Conservation (phyloP, 2,329 filamentous ascomycete genomes). For the Cladophialophora carrionii region DNA sequence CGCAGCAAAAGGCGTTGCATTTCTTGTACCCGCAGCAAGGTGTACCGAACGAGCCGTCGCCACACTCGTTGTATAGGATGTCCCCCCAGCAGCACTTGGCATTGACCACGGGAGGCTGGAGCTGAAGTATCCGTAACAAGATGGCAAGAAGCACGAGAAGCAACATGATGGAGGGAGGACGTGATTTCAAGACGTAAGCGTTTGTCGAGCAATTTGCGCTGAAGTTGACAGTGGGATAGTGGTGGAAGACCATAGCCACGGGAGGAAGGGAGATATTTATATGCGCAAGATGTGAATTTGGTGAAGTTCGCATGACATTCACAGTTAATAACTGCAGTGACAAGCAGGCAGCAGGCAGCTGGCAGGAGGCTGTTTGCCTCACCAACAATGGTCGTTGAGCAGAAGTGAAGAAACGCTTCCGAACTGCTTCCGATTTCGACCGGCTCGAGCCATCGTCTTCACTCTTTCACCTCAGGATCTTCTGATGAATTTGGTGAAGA, state of each 20-base stretch:
- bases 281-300: neutral
- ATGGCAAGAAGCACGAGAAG: neutral
- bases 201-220: neutral
- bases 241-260: neutral
- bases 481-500: neutral
- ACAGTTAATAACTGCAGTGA: neutral
- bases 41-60: slow-evolving; percentile 1
- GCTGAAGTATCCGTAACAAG: neutral
- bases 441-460: neutral
- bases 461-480: neutral
- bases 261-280: neutral
- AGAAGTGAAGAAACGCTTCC: neutral
- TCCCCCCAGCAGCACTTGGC: slow-evolving; percentile 8
- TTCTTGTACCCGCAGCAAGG: slow-evolving; percentile 20
- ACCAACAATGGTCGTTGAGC: neutral
- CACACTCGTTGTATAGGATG: neutral
- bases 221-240: neutral
- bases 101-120: neutral
- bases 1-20: slow-evolving; percentile 19
- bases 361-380: neutral
- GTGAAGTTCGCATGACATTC: neutral
- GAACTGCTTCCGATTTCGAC: neutral
- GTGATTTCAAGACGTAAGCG: neutral
- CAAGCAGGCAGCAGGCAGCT: neutral
- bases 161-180: slow-evolving; percentile 1